Conservation (phyloP, 1,284 basidiomycete genomes). For the Marasmius oreades region DNA sequence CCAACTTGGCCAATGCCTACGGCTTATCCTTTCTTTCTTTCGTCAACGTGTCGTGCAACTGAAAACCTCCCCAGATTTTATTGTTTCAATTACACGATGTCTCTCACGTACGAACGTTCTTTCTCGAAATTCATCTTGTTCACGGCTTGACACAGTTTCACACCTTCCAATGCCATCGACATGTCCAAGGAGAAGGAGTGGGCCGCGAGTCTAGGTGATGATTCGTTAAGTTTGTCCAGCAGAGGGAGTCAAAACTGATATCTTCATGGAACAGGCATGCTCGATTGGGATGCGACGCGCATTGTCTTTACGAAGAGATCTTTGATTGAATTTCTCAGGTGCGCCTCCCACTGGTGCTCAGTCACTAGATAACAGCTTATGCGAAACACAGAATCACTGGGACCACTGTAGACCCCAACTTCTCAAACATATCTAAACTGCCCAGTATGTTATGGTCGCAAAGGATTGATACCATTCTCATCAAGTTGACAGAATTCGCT, state of each 20-base stretch:
- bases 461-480: not conserved
- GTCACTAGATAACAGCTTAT: too few species aligned
- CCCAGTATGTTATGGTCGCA: conserved; percentile 47
- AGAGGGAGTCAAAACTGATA: not conserved
- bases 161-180: conserved; percentile 51
- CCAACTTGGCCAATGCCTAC: not conserved
- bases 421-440: conserved; percentile 64
- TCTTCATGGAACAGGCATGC: conserved; percentile 45
- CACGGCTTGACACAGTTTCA: conserved; percentile 41
- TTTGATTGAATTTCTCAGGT: conserved; percentile 73
- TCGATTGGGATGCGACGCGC: conserved; percentile 70
- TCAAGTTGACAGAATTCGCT: conserved; percentile 44
- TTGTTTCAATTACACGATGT: conserved; percentile 8
- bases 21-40: not conserved
- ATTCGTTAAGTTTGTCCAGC: conserved; percentile 5
- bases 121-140: not conserved
- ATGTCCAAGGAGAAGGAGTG: conserved; percentile 66
- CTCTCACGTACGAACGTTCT: conserved; percentile 12
- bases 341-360: conserved; percentile 23
- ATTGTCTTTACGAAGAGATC: conserved; percentile 74
- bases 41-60: not conserved
- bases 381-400: conserved; percentile 58
- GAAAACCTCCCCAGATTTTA: too few species aligned
- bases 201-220: conserved; percentile 58
- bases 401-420: conserved; percentile 69